Evolutionary conservation across 176 grass and related monocot species (phyloP).

Genomic region (Triticum aestivum): DNA sequence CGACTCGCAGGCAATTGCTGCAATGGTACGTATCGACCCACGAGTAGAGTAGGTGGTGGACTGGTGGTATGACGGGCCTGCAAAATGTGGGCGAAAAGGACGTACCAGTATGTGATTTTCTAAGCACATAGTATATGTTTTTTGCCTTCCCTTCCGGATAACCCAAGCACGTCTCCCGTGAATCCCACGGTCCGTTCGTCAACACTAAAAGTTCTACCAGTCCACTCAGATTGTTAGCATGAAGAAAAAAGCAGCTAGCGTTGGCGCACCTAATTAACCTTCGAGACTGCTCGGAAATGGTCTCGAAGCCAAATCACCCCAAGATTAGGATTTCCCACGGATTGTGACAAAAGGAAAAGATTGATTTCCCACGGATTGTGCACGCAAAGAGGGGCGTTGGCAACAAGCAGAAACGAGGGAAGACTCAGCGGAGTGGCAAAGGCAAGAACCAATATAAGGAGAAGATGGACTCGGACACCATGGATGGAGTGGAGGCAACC

Average conservation of each 20-base stretch:
- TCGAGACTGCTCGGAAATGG: neutral
- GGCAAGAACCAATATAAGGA: too few species aligned
- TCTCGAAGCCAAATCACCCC: neutral
- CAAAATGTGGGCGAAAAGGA: neutral
- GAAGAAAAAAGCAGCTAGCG: neutral
- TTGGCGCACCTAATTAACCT: neutral
- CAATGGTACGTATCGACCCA: neutral
- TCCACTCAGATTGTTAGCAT: neutral
- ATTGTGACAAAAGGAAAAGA: too few species aligned
- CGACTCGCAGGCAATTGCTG: neutral
- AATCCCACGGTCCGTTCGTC: neutral
- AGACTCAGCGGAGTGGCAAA: too few species aligned
- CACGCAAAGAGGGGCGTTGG: too few species aligned
- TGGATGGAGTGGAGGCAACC: too few species aligned
- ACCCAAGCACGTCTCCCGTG: neutral
- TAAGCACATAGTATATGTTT: too few species aligned
- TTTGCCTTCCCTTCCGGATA: neutral
- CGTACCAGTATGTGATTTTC: too few species aligned
- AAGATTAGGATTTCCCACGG: neutral
- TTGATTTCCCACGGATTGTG: too few species aligned
- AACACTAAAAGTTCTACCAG: neutral
- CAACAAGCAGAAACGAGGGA: too few species aligned
- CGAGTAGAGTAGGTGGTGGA: too few species aligned
- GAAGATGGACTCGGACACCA: too few species aligned
- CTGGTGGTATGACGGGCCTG: too few species aligned